Evolutionary conservation across 129 eudicot species (phyloP).

Genomic region (Mikania micrantha): DNA sequence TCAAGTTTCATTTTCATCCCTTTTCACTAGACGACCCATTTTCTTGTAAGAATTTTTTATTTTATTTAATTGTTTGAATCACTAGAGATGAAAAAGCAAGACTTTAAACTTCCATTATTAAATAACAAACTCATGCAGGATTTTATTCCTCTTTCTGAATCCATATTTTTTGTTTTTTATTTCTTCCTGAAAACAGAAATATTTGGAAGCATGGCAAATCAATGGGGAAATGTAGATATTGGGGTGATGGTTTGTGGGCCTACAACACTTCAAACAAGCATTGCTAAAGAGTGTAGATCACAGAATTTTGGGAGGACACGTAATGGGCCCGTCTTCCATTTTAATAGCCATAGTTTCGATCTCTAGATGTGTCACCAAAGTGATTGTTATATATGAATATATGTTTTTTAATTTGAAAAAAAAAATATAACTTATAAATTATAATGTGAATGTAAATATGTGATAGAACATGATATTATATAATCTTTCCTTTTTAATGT

Average conservation of each 20-base stretch:
- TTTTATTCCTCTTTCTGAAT: neutral
- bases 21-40: neutral
- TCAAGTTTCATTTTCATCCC: no score
- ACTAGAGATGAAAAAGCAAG: neutral
- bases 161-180: neutral
- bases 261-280: slow-evolving; percentile 61
- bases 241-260: slow-evolving; percentile 96
- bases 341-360: slow-evolving; percentile 89
- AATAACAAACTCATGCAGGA: neutral
- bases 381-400: neutral
- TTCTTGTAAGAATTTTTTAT: neutral
- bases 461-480: neutral
- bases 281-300: slow-evolving; percentile 78
- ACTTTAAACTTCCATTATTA: neutral
- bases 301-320: slow-evolving; percentile 45
- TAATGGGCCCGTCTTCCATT: slow-evolving; percentile 70
- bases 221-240: slow-evolving; percentile 71
- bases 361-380: slow-evolving; percentile 30
- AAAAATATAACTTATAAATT: no score
- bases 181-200: slow-evolving; percentile 46
- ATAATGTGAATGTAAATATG: neutral
- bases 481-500: neutral
- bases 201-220: slow-evolving; percentile 48
- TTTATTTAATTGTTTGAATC: neutral
- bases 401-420: neutral